Evolutionary conservation across 2,329 filamentous ascomycete species (phyloP).

Genomic region (Didymella pinodella): DNA sequence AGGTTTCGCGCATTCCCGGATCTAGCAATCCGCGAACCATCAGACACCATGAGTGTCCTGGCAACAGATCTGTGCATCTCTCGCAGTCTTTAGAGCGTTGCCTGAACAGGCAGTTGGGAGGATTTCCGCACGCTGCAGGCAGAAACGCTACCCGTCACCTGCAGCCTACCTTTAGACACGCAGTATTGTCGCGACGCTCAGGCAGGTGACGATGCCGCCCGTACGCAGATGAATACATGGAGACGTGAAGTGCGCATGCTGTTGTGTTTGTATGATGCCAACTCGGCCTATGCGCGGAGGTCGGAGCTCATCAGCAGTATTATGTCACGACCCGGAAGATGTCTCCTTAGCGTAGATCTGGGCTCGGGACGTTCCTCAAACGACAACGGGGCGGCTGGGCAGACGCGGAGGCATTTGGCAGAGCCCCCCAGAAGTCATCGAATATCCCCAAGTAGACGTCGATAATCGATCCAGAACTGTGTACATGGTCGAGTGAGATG

Average conservation of each 20-base stretch:
- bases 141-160: background rate
- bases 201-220: background rate
- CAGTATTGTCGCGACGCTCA: background rate
- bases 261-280: background rate
- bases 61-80: conserved; percentile 6
- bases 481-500: background rate
- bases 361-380: conserved; percentile 17
- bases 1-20: conserved; percentile 5
- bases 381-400: conserved; percentile 3
- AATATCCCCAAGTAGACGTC: background rate
- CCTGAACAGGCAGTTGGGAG: background rate
- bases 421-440: background rate
- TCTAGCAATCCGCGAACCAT: background rate
- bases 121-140: background rate
- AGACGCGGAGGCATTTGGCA: background rate
- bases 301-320: conserved; percentile 11
- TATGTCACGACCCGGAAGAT: conserved; percentile 14
- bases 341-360: conserved; percentile 18
- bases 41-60: background rate
- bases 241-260: background rate
- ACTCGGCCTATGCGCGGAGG: background rate
- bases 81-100: background rate
- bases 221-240: background rate
- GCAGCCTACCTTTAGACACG: background rate
- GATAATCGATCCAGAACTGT: background rate